phyloP scores from a whole-genome alignment of 139 green algal genomes.

The Chlamydomonas sp. region DNA sequence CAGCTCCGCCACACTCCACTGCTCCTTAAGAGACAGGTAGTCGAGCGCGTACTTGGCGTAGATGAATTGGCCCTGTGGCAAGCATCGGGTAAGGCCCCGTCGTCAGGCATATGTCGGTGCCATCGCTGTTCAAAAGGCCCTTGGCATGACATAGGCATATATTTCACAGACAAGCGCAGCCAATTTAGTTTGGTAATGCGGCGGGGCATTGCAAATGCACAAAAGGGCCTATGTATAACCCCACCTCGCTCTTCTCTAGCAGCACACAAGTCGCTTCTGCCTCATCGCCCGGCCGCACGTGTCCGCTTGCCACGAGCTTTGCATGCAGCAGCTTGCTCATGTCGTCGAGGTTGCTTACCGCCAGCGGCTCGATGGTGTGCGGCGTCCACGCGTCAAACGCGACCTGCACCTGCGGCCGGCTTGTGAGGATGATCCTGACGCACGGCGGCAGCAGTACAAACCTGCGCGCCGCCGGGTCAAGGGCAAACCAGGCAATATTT shows the following conservation, averaged over 20 bases:
- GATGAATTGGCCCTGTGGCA: neutral
- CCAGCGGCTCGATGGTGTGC: neutral
- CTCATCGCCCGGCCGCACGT: neutral
- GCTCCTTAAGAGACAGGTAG: neutral
- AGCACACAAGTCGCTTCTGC: neutral
- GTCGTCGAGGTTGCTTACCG: neutral
- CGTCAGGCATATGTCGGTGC: neutral
- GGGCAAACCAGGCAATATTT: too few relatives aligned
- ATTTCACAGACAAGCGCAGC: too few relatives aligned
- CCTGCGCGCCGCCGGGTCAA: too few relatives aligned
- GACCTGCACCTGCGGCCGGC: neutral
- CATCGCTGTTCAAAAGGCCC: neutral
- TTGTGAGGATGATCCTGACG: neutral
- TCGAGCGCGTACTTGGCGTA: conserved; percentile 1
- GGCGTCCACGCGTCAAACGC: neutral
- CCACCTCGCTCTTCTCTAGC: neutral
- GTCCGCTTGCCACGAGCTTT: neutral
- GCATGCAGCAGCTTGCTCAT: neutral
- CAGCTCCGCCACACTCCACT: neutral
- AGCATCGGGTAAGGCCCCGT: too few relatives aligned
- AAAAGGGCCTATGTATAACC: too few relatives aligned
- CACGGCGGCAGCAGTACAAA: neutral
- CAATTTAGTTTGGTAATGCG: too few relatives aligned
- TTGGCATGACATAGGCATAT: too few relatives aligned
- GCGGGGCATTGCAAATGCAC: too few relatives aligned